Evolutionary conservation across 2,329 filamentous ascomycete species (phyloP), one percentile per base, ranked within the genome.

Genomic region (Ophiostoma triangulosporum): DNA sequence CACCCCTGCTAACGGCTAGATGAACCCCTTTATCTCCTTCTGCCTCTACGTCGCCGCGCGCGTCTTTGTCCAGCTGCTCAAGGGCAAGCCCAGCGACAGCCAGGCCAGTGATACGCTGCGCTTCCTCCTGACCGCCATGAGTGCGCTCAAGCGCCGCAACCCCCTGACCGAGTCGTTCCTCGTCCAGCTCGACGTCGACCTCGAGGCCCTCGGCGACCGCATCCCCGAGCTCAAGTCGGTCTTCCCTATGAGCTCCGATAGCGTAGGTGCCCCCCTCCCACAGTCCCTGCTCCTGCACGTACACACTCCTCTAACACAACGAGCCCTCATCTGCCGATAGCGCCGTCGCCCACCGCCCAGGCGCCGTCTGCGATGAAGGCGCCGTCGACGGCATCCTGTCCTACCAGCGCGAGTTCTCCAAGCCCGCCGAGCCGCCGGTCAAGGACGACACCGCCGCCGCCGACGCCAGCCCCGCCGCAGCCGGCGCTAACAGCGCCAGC

Each of bases 61-160:
- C 51, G 91, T 97, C 0, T 97, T 97, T 63, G 84, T 97, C 7
- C 91, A 97, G 65, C 96, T 94, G 63, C 75, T 97, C n/a, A 96
- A 95, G 68, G 93, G 86, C 54, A 78, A 85, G n/a, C 88, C 90
- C 0, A 84, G 91, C 29, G 91, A 97, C 66, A 80, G 75, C 63
- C 86, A 81, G 66, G 86, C 80, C 59, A 80, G 74, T 17, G 84
- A 91, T 54, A 90, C 89, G 0, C 71, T 97, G n/a, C 83, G 90
- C 54, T 97, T 98, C 64, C 75, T 97, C 15, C 76, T 97, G 2
- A 83, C 84, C 20, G 90, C 91, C 5, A 95, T 98, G 82, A 86
- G 89, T 59, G 88, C 87, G 4, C 69, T 97, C 59, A 95, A 94
- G 68, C 79, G 79, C 56, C 86, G 86, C 61, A 96, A 95, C 60